A percentile compares a stretch with the other conserved stretches of the same genome.
Evolutionary conservation across 2,329 filamentous ascomycete species (phyloP).

Genomic region (Exophiala oligosperma): DNA sequence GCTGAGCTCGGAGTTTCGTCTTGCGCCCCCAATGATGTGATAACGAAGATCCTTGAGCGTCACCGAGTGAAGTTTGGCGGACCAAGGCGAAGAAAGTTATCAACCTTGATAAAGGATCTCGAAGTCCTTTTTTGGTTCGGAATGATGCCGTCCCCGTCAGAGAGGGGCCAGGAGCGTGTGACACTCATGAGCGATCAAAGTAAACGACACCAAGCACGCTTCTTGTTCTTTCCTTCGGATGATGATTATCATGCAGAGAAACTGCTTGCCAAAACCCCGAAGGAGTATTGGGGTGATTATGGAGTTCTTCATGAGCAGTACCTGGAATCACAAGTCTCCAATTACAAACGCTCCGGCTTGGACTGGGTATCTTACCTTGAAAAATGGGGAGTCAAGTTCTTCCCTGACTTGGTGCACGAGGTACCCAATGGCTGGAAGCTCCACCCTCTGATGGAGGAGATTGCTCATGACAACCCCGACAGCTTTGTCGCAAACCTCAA

Average conservation of each 20-base stretch:
- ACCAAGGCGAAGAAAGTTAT: not conserved
- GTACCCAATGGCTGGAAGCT: not conserved
- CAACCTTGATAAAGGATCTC: slow-evolving; percentile 6
- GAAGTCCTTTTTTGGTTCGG: slow-evolving; percentile 22
- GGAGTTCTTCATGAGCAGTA: slow-evolving; percentile 9
- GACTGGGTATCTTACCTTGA: slow-evolving; percentile 8
- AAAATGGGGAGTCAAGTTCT: slow-evolving; percentile 8
- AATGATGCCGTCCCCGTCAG: not conserved
- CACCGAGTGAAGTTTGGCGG: not conserved
- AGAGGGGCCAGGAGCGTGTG: not conserved
- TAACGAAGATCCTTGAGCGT: slow-evolving; percentile 4
- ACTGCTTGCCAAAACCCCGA: slow-evolving; percentile 12
- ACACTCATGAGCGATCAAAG: slow-evolving; percentile 4
- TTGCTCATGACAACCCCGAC: slow-evolving; percentile 10
- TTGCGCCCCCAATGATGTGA: slow-evolving; percentile 6
- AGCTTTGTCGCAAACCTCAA: slow-evolving; percentile 18
- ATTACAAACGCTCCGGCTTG: slow-evolving; percentile 2
- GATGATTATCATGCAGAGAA: slow-evolving; percentile 10
- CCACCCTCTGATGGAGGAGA: slow-evolving; percentile 6
- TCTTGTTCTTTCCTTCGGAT: slow-evolving; percentile 13
- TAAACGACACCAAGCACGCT: not conserved
- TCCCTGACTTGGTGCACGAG: slow-evolving; percentile 1
- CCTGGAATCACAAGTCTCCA: slow-evolving; percentile 10
- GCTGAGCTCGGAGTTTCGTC: slow-evolving; percentile 9
- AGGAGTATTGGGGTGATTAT: slow-evolving; percentile 4